phyloP scores from a whole-genome alignment of 176 grass and related monocot species.

The Carex cristatella region DNA sequence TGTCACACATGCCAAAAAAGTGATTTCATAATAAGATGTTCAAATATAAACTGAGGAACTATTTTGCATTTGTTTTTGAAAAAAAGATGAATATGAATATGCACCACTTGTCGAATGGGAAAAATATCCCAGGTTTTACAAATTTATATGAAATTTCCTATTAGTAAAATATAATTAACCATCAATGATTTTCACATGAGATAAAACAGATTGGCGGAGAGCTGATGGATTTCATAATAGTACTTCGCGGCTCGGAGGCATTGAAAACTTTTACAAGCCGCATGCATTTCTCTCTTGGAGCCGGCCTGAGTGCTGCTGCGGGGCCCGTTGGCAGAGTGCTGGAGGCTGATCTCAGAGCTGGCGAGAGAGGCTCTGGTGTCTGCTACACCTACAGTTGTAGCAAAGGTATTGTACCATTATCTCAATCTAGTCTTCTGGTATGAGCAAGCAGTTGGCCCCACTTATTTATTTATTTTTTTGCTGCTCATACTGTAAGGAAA shows the following conservation, averaged over 20 bases:
- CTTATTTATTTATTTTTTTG: neutral
- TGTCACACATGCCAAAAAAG: neutral
- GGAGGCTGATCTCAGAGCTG: conserved; percentile 78
- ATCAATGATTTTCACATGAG: neutral
- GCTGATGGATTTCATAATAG: conserved; percentile 82
- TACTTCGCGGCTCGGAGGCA: conserved; percentile 57
- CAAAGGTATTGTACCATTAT: conserved; percentile 54
- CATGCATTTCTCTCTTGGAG: conserved; percentile 83
- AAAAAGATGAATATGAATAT: neutral
- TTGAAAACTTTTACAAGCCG: conserved; percentile 69
- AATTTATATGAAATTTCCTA: neutral
- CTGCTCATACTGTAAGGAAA: neutral
- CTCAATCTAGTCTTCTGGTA: neutral
- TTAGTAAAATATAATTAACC: neutral
- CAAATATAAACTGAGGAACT: neutral
- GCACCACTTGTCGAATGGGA: neutral
- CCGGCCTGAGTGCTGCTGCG: conserved; percentile 71
- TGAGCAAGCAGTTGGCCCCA: neutral
- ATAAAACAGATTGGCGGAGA: conserved; percentile 57
- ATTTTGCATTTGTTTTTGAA: neutral
- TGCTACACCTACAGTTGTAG: conserved; percentile 94
- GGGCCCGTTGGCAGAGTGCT: conserved; percentile 81
- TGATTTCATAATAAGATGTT: neutral
- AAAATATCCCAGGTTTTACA: neutral
- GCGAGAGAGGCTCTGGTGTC: conserved; percentile 68